Evolutionary conservation across 1,139 yeast genomes (phyloP), one percentile per base, ranked within the genome.

Genomic region (Entelexis sorbosivorans): DNA sequence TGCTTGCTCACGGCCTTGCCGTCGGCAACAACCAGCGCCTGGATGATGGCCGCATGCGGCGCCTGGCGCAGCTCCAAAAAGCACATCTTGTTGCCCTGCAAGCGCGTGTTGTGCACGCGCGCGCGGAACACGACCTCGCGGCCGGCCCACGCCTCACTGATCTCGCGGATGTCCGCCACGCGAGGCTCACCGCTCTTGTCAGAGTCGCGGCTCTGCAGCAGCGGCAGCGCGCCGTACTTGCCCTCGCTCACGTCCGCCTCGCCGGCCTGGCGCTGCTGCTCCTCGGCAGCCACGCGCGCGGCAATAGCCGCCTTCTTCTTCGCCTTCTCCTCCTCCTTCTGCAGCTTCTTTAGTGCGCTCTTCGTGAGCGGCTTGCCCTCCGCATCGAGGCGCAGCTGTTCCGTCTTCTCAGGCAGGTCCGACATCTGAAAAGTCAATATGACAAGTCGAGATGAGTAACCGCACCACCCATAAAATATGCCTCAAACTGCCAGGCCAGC

Each of bases 361-460:
- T 91, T 91, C 56, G 96, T 86, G 62, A 91, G 73, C 49, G 98
- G 98, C 70, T 81, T 84, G 42, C 98, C 98, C 68, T 91, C 96
- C 24, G 69, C 66, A 38, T 70, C 71, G 10, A 66, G 62, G 24
- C 46, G 54, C 34, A 56, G 47, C 45, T 56, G 53, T 19, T 52
- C 57, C 9, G 55, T 48, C 52, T 56, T 52, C 33, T 56, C 52
- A 5, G 54, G 31, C 20, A 55, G 40, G 29, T 55, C 57, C 14
- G 53, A 49, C 56, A 52, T 52, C 13, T 16, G 35, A n/a, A n/a
- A 44, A 44, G 31, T 43, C 13, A 22, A 38, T 13, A 39, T 39
- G 44, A 28, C 44, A 28, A 28, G 7, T 16, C 34, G 3, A 24
- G 44, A 39, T 39, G 44, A 39, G 44, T 39, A 39, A 39, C 22